Evolutionary conservation across 805 yeast genomes (phyloP), one percentile per base, ranked within the genome.

Genomic region (Vanderwaltozyma tropicalis): DNA sequence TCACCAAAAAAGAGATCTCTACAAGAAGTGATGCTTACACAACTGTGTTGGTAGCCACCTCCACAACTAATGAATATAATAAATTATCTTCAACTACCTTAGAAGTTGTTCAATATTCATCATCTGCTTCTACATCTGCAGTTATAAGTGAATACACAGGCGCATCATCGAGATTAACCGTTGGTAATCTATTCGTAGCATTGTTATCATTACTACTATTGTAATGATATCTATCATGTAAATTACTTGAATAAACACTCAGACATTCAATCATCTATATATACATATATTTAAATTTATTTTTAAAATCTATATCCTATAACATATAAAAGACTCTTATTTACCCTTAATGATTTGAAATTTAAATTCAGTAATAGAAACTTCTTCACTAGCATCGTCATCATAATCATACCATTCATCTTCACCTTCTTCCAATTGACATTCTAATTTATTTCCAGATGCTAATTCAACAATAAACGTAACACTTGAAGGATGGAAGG

Each of bases 401-500:
- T 92, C 97, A 54, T 88, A 92, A 51, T 92, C 98, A 55, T 79
- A 92, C 88, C 95, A 88, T 55, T 92, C 97, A 37, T 74, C 77
- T 19, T 84, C 95, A 27, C 68, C 72, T 21, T 87, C 63, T 39
- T 81, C 92, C 19, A 86, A 46, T 37, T 48, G 41, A 18, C 51
- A 52, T 22, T 53, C 52, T 46, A 59, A 44, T 1, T 29, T 26
- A 14, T 48, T 55, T 4, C 57, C 56, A 8, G 57, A 44, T 4
- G 29, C 34, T 30, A 55, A 35, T 27, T 50, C 48, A 2, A 43
- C 57, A 13, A 40, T 35, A 32, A 50, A 53, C 1, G 44, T 46
- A n/a, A 54, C 30, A 32, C 50, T 48, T 11, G 69, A 71, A 2
- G 94, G 83, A 14, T 74, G 57, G 46, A 86, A 87, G 39, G 74